These are phyloP conservation scores for Fusarium sacchari DNA, from an alignment of 2,329 filamentous ascomycete genomes.

Conservation along the genomic window DNA sequence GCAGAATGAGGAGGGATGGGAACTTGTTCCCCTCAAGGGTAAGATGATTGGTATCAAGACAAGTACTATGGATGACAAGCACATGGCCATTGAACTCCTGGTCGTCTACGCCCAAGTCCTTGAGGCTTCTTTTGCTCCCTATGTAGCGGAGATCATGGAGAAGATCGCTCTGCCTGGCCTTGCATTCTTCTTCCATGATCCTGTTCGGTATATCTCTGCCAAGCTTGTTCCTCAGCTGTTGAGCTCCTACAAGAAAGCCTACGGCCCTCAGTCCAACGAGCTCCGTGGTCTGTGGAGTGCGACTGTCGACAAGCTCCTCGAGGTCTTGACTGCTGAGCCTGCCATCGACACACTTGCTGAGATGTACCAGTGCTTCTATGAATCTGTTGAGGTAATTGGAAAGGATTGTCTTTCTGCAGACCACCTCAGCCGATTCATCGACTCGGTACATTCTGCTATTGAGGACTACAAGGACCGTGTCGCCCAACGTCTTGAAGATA, in stretches of 20 bases:
- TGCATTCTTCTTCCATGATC: conserved; percentile 99
- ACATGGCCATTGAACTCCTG: conserved; percentile 98
- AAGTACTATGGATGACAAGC: conserved; percentile 96
- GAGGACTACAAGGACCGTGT: conserved; percentile 94
- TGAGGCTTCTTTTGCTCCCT: conserved; percentile 91
- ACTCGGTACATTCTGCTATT: conserved; percentile 83
- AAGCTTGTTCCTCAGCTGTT: conserved; percentile 94
- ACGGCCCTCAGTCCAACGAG: conserved; percentile 81
- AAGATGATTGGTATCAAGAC: conserved; percentile 99
- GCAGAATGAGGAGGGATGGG: conserved; percentile 96
- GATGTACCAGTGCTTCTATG: conserved; percentile 99
- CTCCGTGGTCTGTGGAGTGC: conserved; percentile 84
- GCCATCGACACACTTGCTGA: conserved; percentile 96
- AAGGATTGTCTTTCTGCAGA: conserved; percentile 80
- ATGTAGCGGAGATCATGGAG: conserved; percentile 93
- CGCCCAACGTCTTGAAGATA: conserved; percentile 83
- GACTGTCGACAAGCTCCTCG: conserved; percentile 89
- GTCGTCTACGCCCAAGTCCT: conserved; percentile 97
- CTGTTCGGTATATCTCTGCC: conserved; percentile 92
- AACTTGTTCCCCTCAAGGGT: conserved; percentile 94
- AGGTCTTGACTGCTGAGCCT: conserved; percentile 92
- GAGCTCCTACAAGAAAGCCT: conserved; percentile 92
- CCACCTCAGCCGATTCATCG: conserved; percentile 89
- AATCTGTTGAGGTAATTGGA: conserved; percentile 93
- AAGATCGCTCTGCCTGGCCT: conserved; percentile 94